Evolutionary conservation across 2,329 filamentous ascomycete species (phyloP).

Genomic region (Hymenoscyphus occultus): DNA sequence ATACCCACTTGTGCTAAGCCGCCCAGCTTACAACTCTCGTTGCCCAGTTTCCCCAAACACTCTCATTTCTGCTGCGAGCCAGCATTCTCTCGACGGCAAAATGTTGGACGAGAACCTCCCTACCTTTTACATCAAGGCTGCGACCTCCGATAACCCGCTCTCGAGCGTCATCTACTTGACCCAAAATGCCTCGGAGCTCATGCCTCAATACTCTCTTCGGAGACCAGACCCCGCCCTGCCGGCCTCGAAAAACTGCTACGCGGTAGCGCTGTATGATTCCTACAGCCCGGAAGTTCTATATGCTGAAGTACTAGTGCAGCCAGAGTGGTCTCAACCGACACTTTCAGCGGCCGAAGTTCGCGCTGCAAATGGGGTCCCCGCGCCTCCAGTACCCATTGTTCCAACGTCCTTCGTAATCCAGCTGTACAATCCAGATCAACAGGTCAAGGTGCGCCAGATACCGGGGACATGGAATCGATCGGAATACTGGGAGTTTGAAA

Average conservation of each 20-base stretch:
- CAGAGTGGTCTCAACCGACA: slow-evolving; percentile 80
- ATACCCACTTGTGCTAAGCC: background rate
- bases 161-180: slow-evolving; percentile 55
- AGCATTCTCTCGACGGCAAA: slow-evolving; percentile 19
- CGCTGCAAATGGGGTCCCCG: slow-evolving; percentile 61
- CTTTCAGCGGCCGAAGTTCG: slow-evolving; percentile 79
- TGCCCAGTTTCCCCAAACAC: slow-evolving; percentile 11
- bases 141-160: slow-evolving; percentile 50
- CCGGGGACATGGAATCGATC: slow-evolving; percentile 76
- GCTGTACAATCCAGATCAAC: slow-evolving; percentile 91
- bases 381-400: slow-evolving; percentile 66
- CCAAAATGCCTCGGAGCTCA: slow-evolving; percentile 76
- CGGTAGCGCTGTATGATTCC: slow-evolving; percentile 79
- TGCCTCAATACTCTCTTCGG: slow-evolving; percentile 76
- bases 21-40: background rate
- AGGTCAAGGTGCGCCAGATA: slow-evolving; percentile 67
- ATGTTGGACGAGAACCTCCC: slow-evolving; percentile 98
- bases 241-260: slow-evolving; percentile 77
- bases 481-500: slow-evolving; percentile 86
- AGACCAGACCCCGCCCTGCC: slow-evolving; percentile 70
- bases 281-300: slow-evolving; percentile 78
- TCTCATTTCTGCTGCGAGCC: slow-evolving; percentile 15
- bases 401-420: slow-evolving; percentile 80
- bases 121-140: slow-evolving; percentile 55
- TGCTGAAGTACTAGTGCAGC: slow-evolving; percentile 79